These are phyloP conservation scores for Lichtheimia hyalospora DNA, from an alignment of 371 early-diverging fungal species.

Conservation along the genomic window DNA sequence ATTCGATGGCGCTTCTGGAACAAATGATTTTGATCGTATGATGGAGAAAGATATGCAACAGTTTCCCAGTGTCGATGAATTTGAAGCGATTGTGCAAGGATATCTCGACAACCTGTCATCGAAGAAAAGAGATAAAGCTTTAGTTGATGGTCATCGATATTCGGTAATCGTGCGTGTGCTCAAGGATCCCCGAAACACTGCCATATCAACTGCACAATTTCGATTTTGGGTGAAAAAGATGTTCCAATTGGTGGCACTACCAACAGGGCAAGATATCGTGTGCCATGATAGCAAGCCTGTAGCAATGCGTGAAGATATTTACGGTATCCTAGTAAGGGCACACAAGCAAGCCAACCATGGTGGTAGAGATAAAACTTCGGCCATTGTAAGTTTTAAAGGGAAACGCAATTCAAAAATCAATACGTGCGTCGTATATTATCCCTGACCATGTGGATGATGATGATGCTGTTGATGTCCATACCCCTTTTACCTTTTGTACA, in stretches of 20 bases:
- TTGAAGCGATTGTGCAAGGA: slow-evolving; percentile 50
- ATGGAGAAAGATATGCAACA: slow-evolving; percentile 31
- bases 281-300: slow-evolving; percentile 63
- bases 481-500: too few species aligned
- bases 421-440: too few species aligned
- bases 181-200: slow-evolving; percentile 59
- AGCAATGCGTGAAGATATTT: slow-evolving; percentile 60
- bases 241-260: slow-evolving; percentile 47
- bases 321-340: slow-evolving; percentile 56
- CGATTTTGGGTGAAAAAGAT: slow-evolving; percentile 69
- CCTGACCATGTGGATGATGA: too few species aligned
- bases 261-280: slow-evolving; percentile 35
- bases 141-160: slow-evolving; percentile 56
- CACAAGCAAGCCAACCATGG: slow-evolving; percentile 64
- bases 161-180: slow-evolving; percentile 55
- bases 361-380: slow-evolving; percentile 64
- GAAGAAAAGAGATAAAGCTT: slow-evolving; percentile 64
- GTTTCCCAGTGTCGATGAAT: slow-evolving; percentile 39
- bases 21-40: not conserved
- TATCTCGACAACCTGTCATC: slow-evolving; percentile 57
- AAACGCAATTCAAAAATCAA: not conserved
- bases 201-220: slow-evolving; percentile 63
- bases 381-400: slow-evolving; percentile 44
- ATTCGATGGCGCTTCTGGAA: too few species aligned
- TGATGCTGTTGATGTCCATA: too few species aligned